A percentile compares a stretch with the other conserved stretches of the same genome.
These are phyloP conservation scores for Trichosporon coremiiforme DNA, from an alignment of 1,284 basidiomycete species.

Conservation along the genomic window DNA sequence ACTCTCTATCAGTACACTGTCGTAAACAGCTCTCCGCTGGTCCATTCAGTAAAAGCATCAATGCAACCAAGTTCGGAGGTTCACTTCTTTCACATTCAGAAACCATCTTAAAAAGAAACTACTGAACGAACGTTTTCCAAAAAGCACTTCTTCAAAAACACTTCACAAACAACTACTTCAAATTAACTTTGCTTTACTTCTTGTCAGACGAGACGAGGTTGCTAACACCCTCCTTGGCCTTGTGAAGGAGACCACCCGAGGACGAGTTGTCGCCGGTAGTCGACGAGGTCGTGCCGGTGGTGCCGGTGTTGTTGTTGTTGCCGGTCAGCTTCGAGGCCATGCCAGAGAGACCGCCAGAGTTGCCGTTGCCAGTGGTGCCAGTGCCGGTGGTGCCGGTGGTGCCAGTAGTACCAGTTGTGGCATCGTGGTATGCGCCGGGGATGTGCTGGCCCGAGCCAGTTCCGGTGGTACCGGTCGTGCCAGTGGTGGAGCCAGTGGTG, in stretches of 20 bases:
- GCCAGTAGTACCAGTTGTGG: neutral
- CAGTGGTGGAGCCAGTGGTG: neutral
- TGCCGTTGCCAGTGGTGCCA: neutral
- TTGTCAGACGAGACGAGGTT: slow-evolving; percentile 9
- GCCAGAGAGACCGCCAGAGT: neutral
- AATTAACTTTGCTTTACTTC: neutral
- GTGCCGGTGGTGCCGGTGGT: neutral
- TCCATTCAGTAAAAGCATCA: too few relatives aligned
- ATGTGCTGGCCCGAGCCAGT: neutral
- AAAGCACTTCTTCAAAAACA: too few relatives aligned
- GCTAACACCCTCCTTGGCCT: slow-evolving; percentile 8
- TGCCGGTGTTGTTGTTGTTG: neutral
- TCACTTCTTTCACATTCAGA: too few relatives aligned
- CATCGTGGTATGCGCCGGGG: neutral
- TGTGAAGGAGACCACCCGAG: neutral
- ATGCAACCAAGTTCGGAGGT: too few relatives aligned
- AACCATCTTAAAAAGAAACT: neutral
- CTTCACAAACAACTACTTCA: neutral
- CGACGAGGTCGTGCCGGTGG: neutral
- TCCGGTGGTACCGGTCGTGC: neutral
- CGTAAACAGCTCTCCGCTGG: too few relatives aligned
- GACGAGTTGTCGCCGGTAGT: neutral
- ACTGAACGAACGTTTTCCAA: too few relatives aligned
- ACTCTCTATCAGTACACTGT: too few relatives aligned
- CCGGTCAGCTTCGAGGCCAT: neutral